phyloP scores from a whole-genome alignment of 176 grass and related monocot genomes.

The Oryza glaberrima region DNA sequence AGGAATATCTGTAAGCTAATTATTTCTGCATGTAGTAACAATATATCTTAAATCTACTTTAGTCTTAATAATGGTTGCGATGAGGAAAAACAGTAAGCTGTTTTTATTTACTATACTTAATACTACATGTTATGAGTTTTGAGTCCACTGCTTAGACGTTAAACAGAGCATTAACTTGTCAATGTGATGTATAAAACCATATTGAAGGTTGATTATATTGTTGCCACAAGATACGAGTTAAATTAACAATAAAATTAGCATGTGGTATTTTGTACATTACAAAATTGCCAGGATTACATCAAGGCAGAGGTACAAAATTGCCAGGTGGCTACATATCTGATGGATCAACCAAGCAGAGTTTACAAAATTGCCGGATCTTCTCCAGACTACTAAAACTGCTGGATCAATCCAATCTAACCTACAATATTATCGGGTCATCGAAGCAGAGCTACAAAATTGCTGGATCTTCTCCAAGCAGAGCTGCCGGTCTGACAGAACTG shows the following conservation, averaged over 20 bases:
- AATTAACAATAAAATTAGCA: neutral
- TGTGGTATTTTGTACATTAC: constrained; percentile 12
- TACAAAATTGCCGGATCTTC: neutral
- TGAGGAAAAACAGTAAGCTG: neutral
- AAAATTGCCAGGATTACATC: constrained; percentile 23
- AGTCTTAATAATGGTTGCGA: neutral
- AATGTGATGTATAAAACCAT: neutral
- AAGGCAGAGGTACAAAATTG: neutral
- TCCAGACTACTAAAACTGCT: neutral
- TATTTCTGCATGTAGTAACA: neutral
- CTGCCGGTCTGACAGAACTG: neutral
- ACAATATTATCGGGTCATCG: constrained; percentile 16
- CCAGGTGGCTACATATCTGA: neutral
- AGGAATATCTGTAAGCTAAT: neutral
- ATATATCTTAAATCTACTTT: neutral
- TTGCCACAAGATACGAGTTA: neutral
- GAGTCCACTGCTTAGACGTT: neutral
- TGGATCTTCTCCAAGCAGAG: neutral
- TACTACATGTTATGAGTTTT: neutral
- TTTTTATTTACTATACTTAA: neutral
- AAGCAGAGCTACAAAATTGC: neutral
- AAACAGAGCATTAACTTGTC: neutral
- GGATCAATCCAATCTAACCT: neutral
- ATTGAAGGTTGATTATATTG: neutral
- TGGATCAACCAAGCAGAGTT: neutral